phyloP scores from a whole-genome alignment of 2,329 filamentous ascomycete genomes.

The Ophiostoma perfectum region DNA sequence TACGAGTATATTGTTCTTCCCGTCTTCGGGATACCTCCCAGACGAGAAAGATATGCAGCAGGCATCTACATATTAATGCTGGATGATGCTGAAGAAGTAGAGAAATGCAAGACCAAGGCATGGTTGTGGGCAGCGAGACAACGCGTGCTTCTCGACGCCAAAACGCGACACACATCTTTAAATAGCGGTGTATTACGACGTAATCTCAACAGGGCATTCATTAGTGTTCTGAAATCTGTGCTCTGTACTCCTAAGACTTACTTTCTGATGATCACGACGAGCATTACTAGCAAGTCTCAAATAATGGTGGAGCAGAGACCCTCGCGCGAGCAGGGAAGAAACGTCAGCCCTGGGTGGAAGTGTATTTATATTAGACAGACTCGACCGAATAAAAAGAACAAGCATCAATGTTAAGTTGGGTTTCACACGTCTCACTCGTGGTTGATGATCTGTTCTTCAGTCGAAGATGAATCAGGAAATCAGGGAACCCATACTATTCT shows the following conservation, averaged over 20 bases:
- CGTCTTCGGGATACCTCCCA: no score
- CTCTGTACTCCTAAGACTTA: background rate
- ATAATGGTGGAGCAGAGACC: slow-evolving; percentile 4
- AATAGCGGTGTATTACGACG: background rate
- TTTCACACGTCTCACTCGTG: no score
- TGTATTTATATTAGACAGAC: background rate
- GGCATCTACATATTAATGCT: background rate
- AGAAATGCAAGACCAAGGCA: background rate
- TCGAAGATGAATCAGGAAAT: no score
- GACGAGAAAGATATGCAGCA: no score
- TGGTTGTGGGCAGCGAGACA: background rate
- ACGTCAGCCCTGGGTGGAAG: slow-evolving; percentile 4
- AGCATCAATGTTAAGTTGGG: no score
- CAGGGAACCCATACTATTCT: no score
- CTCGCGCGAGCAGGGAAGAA: background rate
- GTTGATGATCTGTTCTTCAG: no score
- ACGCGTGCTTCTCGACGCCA: background rate
- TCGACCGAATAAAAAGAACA: no score
- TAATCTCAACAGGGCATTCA: background rate
- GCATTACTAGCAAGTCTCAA: background rate
- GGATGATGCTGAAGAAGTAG: background rate
- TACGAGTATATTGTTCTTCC: no score
- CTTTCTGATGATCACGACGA: background rate
- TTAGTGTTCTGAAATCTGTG: background rate
- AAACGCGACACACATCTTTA: background rate